Base-by-base conservation (phyloP, 768 basidiomycete species). In the Lactarius tabidus region DNA sequence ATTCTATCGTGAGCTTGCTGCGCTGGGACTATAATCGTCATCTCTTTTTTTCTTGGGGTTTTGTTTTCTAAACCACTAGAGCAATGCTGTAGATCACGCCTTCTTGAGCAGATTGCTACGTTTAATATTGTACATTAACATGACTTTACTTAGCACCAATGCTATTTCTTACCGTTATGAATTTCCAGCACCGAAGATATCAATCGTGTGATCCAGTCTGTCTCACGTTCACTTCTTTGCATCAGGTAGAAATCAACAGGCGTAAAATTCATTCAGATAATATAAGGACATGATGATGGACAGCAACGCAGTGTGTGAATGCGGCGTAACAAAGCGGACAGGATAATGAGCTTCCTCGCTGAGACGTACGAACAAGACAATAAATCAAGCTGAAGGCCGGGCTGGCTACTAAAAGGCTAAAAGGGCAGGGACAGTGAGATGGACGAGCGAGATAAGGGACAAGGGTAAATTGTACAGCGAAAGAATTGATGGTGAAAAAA, bases 1-100 rank as follows among this genome's bases (percentile, higher is more conserved):
- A 12, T 92, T 92, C 77, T 81, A 84, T 60, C 76, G 77, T 68
- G 87, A 84, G 63, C 73, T 89, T 29, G 74, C 75, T 56, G 75
- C 74, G 23, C 76, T 89, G n/a, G 80, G 81, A 1, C 61, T 79
- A 29, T 70, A 57, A 35, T 58, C 45, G 26, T 53, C 43, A 18
- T 18, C 28, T 33, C 56, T 56, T 38, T 7, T 29, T 53, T 31
- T 61, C 36, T 33, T 38, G 33, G 35, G 56, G 15, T 57, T n/a
- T 57, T 38, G 36, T 38, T 23, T n/a, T 36, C n/a, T 26, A 48
- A 48, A 51, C 14, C 36, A 20, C 12, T 57, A 33, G 36, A 26
- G 12, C 36, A 26, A 3, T 35, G 35, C 18, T 20, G 54, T 55
- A 55, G 28, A 55, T 35, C 18, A 18, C 12, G 5, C 1, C 26